These are phyloP conservation scores for Wickerhamiella allomyrinae DNA, from an alignment of 805 yeast genomes.

Conservation along the genomic window DNA sequence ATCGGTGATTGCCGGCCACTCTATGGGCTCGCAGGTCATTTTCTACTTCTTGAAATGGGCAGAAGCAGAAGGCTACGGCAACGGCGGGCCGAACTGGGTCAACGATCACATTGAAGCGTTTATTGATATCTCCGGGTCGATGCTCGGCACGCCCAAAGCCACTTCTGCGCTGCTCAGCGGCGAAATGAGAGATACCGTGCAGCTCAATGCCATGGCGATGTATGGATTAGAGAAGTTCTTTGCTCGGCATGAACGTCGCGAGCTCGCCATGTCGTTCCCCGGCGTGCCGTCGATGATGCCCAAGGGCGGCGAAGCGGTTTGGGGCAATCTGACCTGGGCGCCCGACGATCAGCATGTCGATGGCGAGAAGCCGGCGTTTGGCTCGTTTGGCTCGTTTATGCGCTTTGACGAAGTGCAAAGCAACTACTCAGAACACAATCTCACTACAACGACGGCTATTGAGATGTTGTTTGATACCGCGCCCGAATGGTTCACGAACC, in stretches of 20 bases:
- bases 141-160: slow-evolving; percentile 88
- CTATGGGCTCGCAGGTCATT: slow-evolving; percentile 90
- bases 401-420: slow-evolving; percentile 40
- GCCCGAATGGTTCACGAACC: slow-evolving; percentile 60
- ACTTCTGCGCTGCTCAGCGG: slow-evolving; percentile 88
- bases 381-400: slow-evolving; percentile 60
- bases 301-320: slow-evolving; percentile 78
- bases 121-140: slow-evolving; percentile 81
- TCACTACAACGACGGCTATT: slow-evolving; percentile 55
- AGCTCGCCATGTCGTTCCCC: slow-evolving; percentile 76
- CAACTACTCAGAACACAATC: slow-evolving; percentile 32
- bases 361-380: slow-evolving; percentile 14
- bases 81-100: slow-evolving; percentile 87
- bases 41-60: slow-evolving; percentile 92
- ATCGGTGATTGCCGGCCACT: slow-evolving; percentile 71
- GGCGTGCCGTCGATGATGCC: slow-evolving; percentile 94
- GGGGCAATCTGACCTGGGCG: slow-evolving; percentile 62
- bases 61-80: slow-evolving; percentile 72
- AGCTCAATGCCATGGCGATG: slow-evolving; percentile 80
- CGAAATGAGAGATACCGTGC: slow-evolving; percentile 96
- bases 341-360: slow-evolving; percentile 48
- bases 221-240: slow-evolving; percentile 91
- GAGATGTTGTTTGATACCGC: slow-evolving; percentile 48
- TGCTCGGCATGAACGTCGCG: slow-evolving; percentile 75
- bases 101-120: slow-evolving; percentile 67